Percentiles rank a stretch among this genome's conserved stretches.
These are phyloP conservation scores for Phytopythium sindhum DNA, from an alignment of 352 stramenopile species.

Conservation along the genomic window DNA sequence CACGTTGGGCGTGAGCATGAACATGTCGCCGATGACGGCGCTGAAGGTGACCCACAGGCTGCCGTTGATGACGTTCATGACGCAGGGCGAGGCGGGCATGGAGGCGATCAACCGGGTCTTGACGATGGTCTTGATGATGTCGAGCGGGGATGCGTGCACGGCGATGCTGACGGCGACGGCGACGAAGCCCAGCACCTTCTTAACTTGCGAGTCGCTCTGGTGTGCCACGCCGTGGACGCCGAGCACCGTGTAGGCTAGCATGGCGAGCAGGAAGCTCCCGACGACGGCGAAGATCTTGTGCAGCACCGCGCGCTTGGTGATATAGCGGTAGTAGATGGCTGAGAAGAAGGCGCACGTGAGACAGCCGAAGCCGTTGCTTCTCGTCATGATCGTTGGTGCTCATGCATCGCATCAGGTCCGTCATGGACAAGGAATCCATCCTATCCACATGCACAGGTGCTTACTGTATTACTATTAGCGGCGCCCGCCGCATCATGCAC, in stretches of 20 bases:
- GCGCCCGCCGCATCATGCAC: neutral
- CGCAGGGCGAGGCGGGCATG: slow-evolving; percentile 23
- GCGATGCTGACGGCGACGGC: slow-evolving; percentile 44
- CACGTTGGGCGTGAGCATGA: slow-evolving; percentile 34
- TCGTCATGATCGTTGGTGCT: neutral
- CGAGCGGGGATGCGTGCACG: slow-evolving; percentile 55
- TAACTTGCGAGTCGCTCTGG: slow-evolving; percentile 22
- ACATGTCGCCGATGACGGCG: slow-evolving; percentile 30
- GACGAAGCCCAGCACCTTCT: slow-evolving; percentile 41
- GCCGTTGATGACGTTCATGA: slow-evolving; percentile 41
- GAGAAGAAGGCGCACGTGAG: slow-evolving; percentile 2
- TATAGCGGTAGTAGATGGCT: slow-evolving; percentile 7
- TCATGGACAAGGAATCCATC: too few relatives aligned
- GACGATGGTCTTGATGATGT: slow-evolving; percentile 28
- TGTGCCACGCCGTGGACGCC: slow-evolving; percentile 21
- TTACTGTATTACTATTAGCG: slow-evolving; percentile 3
- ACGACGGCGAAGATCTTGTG: slow-evolving; percentile 13
- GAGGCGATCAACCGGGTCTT: slow-evolving; percentile 20
- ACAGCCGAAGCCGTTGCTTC: neutral
- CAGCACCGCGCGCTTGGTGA: slow-evolving; percentile 5
- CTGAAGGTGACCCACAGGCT: slow-evolving; percentile 44
- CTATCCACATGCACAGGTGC: neutral
- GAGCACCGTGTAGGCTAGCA: slow-evolving; percentile 27
- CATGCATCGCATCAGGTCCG: too few relatives aligned
- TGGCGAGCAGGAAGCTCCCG: neutral